Base-by-base conservation (phyloP, 371 early-diverging fungal species). In the Capniomyces stellatus region DNA sequence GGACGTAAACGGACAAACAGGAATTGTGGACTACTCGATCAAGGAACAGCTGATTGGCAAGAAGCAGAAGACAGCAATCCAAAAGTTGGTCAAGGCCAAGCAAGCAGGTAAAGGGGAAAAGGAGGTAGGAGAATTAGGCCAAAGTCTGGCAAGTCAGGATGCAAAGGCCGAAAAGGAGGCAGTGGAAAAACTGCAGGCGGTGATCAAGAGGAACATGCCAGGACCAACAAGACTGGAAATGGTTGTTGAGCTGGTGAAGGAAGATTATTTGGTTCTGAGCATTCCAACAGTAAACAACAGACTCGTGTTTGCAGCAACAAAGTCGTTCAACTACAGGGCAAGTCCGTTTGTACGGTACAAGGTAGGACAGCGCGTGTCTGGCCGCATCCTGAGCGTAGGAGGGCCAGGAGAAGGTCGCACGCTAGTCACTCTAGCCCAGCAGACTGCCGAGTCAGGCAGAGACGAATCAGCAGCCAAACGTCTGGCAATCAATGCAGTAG, bases 161-260 rank as follows among this genome's bases (percentile, higher is more conserved):
- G 28, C 29, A 15, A 61, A 56, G 25, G 30, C 50, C 2, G 50
- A n/a, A n/a, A n/a, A n/a, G n/a, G n/a, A n/a, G n/a, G n/a, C n/a
- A n/a, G n/a, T n/a, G n/a, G n/a, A n/a, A n/a, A n/a, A n/a, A n/a
- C n/a, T n/a, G n/a, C n/a, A n/a, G n/a, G n/a, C n/a, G n/a, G n/a
- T n/a, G n/a, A n/a, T n/a, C n/a, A n/a, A n/a, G n/a, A n/a, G n/a
- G n/a, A n/a, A n/a, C n/a, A n/a, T n/a, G n/a, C n/a, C n/a, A n/a
- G n/a, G n/a, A n/a, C n/a, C n/a, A n/a, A 10, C 24, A 39, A 23
- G 29, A 28, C 50, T 54, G 8, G 79, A 77, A 21, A 69, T 75
- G 21, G 61, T 70, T n/a, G 71, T 87, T 29, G 78, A 82, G 55
- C 58, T 82, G 13, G 72, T 83, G 55, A 85, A 85, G 66, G 74